Base-by-base conservation (phyloP, 805 yeast genomes). In the Cyberlindnera saturnus region DNA sequence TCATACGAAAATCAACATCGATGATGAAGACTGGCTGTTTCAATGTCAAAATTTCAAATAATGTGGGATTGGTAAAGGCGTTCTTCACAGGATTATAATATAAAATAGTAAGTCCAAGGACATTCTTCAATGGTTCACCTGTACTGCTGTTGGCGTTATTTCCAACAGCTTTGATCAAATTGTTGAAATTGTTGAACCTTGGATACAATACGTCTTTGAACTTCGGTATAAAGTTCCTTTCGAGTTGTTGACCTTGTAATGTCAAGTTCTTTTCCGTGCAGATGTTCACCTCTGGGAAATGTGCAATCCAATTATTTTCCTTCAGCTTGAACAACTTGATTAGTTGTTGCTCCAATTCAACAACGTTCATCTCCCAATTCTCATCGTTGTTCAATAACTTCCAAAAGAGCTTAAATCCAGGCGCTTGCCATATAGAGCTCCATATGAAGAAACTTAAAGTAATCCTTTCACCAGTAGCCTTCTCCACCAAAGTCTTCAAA, bases 221-320 rank as follows among this genome's bases (percentile, higher is more conserved):
- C 14, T 60, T 63, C 0, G 91, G 86, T n/a, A 84, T 66, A 43
- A 73, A 82, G 53, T 73, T 78, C 44, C 73, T 71, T 34, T 73
- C 73, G 38, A 81, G 71, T 47, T 79, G 70, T 28, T 72, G 69
- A 33, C 71, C 66, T 47, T 88, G 95, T 40, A 53, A 60, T 49
- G 37, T 66, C 34, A 51, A 59, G 36, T 70, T 70, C 32, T 73
- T 73, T 10, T 73, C 66, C 0, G 81, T 75, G 60, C 77, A 74
- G 7, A 84, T 75, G 54, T 84, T 85, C 5, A 86, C 96, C 61
- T 90, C 97, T 0, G 97, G 97, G 51, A 89, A 89, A 8, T 86
- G 49, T 0, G 81, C 79, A 0, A 88, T 52, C 86, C 95, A 81
- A 50, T 76, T 73, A 23, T 66, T 68, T n/a, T 52, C 39, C 3